These are phyloP conservation scores for Cyclostephanos tholiformis DNA, from an alignment of 108 stramenopile genomes.

Conservation along the genomic window DNA sequence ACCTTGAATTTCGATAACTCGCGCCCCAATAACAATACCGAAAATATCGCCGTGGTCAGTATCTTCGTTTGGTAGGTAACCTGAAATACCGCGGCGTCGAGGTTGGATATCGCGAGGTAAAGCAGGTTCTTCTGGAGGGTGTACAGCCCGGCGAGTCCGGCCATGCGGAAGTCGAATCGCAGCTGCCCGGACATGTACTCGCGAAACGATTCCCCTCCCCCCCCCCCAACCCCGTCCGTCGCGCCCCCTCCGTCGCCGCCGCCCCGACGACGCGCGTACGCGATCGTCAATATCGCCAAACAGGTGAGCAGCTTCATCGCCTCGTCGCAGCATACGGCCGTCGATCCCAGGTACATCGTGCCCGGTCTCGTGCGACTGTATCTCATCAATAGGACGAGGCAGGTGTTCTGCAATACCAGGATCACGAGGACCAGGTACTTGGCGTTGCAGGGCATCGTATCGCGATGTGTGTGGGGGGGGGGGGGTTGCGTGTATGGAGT, in stretches of 20 bases:
- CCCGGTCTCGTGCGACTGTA: constrained; percentile 71
- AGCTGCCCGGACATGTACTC: neutral
- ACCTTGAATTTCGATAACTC: constrained; percentile 74
- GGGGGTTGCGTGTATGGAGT: no score
- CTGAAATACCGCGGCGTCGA: constrained; percentile 97
- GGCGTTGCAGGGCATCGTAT: constrained; percentile 1
- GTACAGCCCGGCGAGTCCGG: constrained; percentile 87
- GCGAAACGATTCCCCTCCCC: constrained; percentile 7
- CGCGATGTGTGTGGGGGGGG: neutral
- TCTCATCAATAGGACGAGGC: constrained; percentile 74
- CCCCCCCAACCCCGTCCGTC: no score
- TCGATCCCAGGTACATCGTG: constrained; percentile 80
- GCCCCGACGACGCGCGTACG: neutral
- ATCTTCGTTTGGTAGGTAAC: constrained; percentile 98
- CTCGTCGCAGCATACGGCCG: constrained; percentile 87
- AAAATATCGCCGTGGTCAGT: constrained; percentile 96
- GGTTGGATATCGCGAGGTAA: constrained; percentile 93
- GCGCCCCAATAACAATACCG: constrained; percentile 76
- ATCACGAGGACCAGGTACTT: constrained; percentile 47
- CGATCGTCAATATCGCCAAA: constrained; percentile 28
- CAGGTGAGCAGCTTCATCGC: constrained; percentile 84
- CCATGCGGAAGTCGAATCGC: constrained; percentile 4
- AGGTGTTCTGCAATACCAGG: constrained; percentile 34
- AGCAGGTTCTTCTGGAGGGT: constrained; percentile 97
- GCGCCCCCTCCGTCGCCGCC: no score